Evolutionary conservation across 345 rosid genomes (phyloP), one percentile per base, ranked within the genome.

Genomic region (Aquilaria malaccensis): DNA sequence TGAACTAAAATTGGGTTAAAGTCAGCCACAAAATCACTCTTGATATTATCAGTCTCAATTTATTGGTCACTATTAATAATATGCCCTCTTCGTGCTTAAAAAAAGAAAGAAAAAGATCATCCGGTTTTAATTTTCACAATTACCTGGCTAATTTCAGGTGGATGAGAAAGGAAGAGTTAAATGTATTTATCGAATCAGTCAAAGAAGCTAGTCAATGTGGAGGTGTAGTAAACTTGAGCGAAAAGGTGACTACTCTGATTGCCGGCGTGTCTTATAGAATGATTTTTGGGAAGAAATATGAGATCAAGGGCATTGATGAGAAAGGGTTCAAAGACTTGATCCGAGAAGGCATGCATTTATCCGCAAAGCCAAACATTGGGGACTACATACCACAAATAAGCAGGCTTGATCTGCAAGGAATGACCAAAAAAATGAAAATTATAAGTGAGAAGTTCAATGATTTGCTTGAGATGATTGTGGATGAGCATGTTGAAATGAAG

Each of bases 241-340:
- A 62, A 0, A 72, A 67, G 70, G 43, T 82, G 2, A 64, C 71
- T 1, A 49, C 67, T 30, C 69, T 73, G 1, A 67, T 52, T 15
- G 59, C 79, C 0, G 74, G 68, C 52, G 70, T 82, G 70, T 67
- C 65, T 29, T 76, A 77, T 45, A 70, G 81, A 63, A 79, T 86
- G 89, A 74, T 81, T 30, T 68, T 83, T 22, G 76, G 89, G 68
- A 75, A 76, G 77, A 76, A 72, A 45, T 80, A 71, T 52, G 2
- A 30, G 33, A 77, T 60, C 11, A 37, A 72, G 48, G 79, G 76
- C 13, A 56, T 61, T 10, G 65, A 73, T 53, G 79, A 71, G 59
- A 80, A 60, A 54, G 76, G 79, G 9, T 79, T 86, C 59, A 64
- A 60, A 47, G 62, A 70, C 10, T 67, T 81, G 67, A 71, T 78